Base-by-base conservation (phyloP, 2,329 filamentous ascomycete species). In the Paecilomyces formosus region DNA sequence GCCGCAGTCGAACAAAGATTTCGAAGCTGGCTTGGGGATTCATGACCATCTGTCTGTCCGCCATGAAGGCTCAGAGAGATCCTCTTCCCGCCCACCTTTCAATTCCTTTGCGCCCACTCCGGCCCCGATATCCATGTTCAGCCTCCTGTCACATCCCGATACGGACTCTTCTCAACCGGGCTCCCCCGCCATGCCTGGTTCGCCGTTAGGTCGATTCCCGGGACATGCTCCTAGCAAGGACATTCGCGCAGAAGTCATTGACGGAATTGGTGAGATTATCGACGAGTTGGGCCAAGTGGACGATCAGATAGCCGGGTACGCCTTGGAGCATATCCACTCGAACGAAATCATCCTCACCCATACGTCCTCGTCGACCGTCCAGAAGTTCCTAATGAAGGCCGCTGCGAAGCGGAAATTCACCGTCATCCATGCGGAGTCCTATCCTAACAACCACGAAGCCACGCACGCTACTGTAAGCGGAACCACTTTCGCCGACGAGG, bases 201-300 rank as follows among this genome's bases (percentile, higher is more conserved):
- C 68, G 39, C 72, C 68, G 63, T 74, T 66, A 22, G 73, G 72
- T 12, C 66, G 67, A 54, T 50, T 69, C 2, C 65, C 68, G 18
- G 67, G 68, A 7, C 67, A 72, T 28, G 61, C 63, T 8, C 67
- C 63, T 28, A 67, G 58, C 57, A 83, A 89, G 60, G 88, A 95
- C 62, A 80, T 97, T 59, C 89, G 92, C 61, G 90, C 90, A 13
- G 94, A 97, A 74, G 88, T 97, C 26, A 87, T 97, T 64, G 90
- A 94, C 66, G 94, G 92, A 50, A 97, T 99, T 67, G 87, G 91
- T 67, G 94, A 99, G 73, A 92, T 99, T 60, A 89, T 96, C 73
- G 94, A 99, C 70, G 94, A 99, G 76, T 87, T 99, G 58, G 88
- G 89, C 64, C 89, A 93, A 70, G 92, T 92, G 7, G 94, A 97